A percentile compares a stretch with the other conserved stretches of the same genome.
These are phyloP conservation scores for Tylopilus plumbeoviolaceoides DNA, from an alignment of 768 basidiomycete genomes.

Conservation along the genomic window DNA sequence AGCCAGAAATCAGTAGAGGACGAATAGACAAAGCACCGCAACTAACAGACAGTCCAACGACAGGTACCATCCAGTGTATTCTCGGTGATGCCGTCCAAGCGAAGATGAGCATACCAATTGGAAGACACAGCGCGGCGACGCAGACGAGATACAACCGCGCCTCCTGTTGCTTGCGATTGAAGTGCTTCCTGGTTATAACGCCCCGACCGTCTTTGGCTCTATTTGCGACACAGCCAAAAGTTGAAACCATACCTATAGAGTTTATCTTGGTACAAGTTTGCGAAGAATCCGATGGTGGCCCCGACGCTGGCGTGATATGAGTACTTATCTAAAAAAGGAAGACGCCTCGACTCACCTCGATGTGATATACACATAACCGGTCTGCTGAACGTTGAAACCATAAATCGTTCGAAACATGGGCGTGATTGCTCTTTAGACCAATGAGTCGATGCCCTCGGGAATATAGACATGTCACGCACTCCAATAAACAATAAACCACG, in stretches of 20 bases:
- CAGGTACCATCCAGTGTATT: conserved; percentile 58
- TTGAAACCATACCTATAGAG: conserved; percentile 38
- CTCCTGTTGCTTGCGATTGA: conserved; percentile 38
- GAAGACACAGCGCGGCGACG: conserved; percentile 49
- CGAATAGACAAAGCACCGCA: neutral
- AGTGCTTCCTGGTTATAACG: conserved; percentile 21
- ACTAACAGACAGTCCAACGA: conserved; percentile 22
- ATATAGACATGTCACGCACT: conserved; percentile 32
- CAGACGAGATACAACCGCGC: conserved; percentile 58
- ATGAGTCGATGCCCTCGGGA: neutral
- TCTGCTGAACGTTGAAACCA: conserved; percentile 54
- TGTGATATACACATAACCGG: conserved; percentile 54
- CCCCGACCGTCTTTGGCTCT: conserved; percentile 14
- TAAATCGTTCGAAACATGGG: conserved; percentile 55
- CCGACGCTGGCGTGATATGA: conserved; percentile 42
- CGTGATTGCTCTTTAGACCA: conserved; percentile 43
- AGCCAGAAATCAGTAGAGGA: neutral
- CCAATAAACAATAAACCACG: conserved; percentile 60
- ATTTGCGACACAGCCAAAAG: neutral
- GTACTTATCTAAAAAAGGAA: neutral
- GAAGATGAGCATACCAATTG: conserved; percentile 62
- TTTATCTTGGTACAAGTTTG: conserved; percentile 44
- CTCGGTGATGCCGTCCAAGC: conserved; percentile 58
- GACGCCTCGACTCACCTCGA: conserved; percentile 41
- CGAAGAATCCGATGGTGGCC: conserved; percentile 40